Conservation (phyloP, 371 early-diverging fungal species). For the Mortierella sp. region DNA sequence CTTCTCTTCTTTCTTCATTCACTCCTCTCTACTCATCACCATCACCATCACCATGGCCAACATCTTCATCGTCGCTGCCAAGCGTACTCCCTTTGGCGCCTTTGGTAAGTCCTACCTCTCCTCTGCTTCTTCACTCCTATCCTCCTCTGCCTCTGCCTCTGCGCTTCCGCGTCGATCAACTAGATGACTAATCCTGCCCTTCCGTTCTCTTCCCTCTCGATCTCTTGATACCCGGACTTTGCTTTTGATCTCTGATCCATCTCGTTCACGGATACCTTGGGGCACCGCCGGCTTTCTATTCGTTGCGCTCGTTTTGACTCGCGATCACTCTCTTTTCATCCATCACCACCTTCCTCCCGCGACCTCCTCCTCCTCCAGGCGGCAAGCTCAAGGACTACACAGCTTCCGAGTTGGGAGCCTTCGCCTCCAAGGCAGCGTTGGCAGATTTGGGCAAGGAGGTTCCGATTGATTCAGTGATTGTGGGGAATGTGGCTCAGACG, state of each 20-base stretch:
- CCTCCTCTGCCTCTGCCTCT: no score
- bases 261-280: no score
- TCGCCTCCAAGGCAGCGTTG: constrained; percentile 91
- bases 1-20: constrained; percentile 1
- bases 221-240: no score
- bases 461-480: constrained; percentile 89
- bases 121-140: not conserved
- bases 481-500: constrained; percentile 96
- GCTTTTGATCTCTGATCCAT: no score
- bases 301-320: no score
- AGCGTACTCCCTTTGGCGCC: constrained; percentile 74
- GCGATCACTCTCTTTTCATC: no score
- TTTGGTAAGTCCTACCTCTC: constrained; percentile 56
- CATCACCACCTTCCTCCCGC: no score
- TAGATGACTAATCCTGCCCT: constrained; percentile 23
- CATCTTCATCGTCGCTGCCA: constrained; percentile 72
- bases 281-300: no score
- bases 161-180: no score
- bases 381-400: constrained; percentile 72
- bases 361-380: no score
- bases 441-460: constrained; percentile 75
- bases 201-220: no score
- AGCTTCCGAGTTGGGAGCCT: constrained; percentile 92
- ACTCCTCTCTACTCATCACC: constrained; percentile 3
- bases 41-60: constrained; percentile 51